These are phyloP conservation scores for Trypanosoma lewisi DNA, from an alignment of 208 protist species.

Conservation along the genomic window DNA sequence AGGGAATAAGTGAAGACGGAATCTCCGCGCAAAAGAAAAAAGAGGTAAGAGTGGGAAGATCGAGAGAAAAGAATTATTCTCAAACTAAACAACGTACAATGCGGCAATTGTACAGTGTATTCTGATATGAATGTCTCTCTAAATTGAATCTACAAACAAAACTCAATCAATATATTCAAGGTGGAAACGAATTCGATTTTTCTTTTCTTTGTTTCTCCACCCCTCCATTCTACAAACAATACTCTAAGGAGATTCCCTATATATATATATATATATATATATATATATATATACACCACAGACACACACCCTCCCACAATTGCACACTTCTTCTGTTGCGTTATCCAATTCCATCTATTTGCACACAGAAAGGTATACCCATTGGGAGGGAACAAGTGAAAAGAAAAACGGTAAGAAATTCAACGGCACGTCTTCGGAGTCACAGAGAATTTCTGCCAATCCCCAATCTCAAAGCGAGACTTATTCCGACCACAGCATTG, in stretches of 20 bases:
- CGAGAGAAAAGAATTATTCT: slow-evolving; percentile 11
- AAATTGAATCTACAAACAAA: background rate
- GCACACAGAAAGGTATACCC: too few species aligned
- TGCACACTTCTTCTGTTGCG: too few species aligned
- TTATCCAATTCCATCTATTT: too few species aligned
- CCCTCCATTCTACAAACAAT: too few species aligned
- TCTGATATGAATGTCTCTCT: background rate
- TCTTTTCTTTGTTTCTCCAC: background rate
- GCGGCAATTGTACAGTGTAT: background rate
- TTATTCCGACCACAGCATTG: background rate
- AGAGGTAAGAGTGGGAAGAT: slow-evolving; percentile 13
- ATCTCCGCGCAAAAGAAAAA: slow-evolving; percentile 23
- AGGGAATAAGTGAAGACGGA: background rate
- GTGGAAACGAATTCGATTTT: background rate
- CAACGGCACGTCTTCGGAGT: slow-evolving; percentile 4
- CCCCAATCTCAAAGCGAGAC: background rate
- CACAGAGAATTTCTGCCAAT: slow-evolving; percentile 11
- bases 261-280: too few species aligned
- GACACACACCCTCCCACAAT: too few species aligned
- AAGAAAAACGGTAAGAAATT: too few species aligned
- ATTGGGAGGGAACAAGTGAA: too few species aligned
- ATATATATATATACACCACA: too few species aligned
- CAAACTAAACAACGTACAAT: background rate
- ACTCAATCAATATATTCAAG: background rate
- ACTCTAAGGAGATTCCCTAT: too few species aligned